Base-by-base conservation (phyloP, 768 basidiomycete species). In the Hemileccinum impolitum region DNA sequence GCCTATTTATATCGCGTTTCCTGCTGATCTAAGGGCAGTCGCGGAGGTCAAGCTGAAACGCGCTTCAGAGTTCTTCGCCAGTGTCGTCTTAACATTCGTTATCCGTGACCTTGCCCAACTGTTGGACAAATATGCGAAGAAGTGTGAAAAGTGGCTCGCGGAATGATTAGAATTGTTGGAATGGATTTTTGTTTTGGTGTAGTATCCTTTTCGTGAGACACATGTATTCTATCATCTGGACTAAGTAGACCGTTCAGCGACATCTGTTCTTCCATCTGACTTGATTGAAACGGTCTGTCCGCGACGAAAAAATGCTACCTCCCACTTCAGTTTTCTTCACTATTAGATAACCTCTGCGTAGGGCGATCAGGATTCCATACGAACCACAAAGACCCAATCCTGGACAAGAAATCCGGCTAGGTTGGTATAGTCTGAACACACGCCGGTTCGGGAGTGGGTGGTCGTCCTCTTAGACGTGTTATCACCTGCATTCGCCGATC, bases 41-140 rank as follows among this genome's bases (percentile, higher is more conserved):
- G 77, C 86, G 49, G 90, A 94, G 62, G 72, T 77, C 59, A 85
- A 83, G 65, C 78, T 95, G 49, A 84, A 81, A 62, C 85, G 87
- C 54, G 78, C 82, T 30, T 91, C 90, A n/a, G 90, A 94, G 61
- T 95, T 95, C 66, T 95, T 94, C 58, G 88, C 88, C 21, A 87
- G 78, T 45, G 90, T 94, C 52, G 81, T 95, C 47, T 75, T 93
- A 53, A 88, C 88, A 15, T 94, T 95, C 64, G 90, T 95, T 60
- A 83, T 95, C 59, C 83, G 84, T 45, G 91, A 94, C 66, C 75
- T 93, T 55, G 88, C 89, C 36, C 82, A 86, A 60, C 70, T 94
- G 43, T 75, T 94, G 53, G 93, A 94, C 75, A 94, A 94, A 71
- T 94, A 93, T 67, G 87, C 85, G 55, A 93, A 93, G 77, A 89